Evolutionary conservation across 352 stramenopile genomes (phyloP).

Genomic region (Phytophthora quininea): DNA sequence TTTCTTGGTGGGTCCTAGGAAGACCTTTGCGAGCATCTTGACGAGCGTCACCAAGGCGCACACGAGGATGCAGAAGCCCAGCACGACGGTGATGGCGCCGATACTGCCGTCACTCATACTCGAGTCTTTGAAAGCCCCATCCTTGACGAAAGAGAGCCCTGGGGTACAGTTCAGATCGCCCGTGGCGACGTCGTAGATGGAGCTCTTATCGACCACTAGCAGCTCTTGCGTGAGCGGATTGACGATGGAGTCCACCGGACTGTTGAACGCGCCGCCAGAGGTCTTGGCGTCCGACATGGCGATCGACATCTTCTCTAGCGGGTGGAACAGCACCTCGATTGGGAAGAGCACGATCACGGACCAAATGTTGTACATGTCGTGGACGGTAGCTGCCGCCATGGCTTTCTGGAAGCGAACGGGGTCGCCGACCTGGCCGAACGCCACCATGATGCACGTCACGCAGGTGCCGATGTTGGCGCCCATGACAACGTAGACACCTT

Average conservation of each 20-base stretch:
- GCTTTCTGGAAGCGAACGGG: slow-evolving; percentile 51
- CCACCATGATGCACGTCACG: slow-evolving; percentile 2
- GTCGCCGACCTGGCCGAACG: slow-evolving; percentile 43
- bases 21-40: slow-evolving; percentile 32
- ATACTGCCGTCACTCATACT: slow-evolving; percentile 36
- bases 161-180: slow-evolving; percentile 23
- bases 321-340: slow-evolving; percentile 55
- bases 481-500: not conserved
- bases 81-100: slow-evolving; percentile 36
- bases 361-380: slow-evolving; percentile 87
- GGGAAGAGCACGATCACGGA: slow-evolving; percentile 67
- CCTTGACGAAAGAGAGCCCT: slow-evolving; percentile 31
- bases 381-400: slow-evolving; percentile 42
- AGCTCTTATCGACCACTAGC: slow-evolving; percentile 28
- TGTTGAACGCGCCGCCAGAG: slow-evolving; percentile 29
- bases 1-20: slow-evolving; percentile 79
- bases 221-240: slow-evolving; percentile 20
- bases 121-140: slow-evolving; percentile 27
- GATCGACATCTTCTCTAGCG: slow-evolving; percentile 49
- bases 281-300: slow-evolving; percentile 28
- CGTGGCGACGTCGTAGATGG: slow-evolving; percentile 27
- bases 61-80: slow-evolving; percentile 47
- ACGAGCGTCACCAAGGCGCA: slow-evolving; percentile 41
- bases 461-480: not conserved
- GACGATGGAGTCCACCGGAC: slow-evolving; percentile 14